Evolutionary conservation across 768 basidiomycete genomes (phyloP), one percentile per base, ranked within the genome.

Genomic region (Xanthoconium stramineum): DNA sequence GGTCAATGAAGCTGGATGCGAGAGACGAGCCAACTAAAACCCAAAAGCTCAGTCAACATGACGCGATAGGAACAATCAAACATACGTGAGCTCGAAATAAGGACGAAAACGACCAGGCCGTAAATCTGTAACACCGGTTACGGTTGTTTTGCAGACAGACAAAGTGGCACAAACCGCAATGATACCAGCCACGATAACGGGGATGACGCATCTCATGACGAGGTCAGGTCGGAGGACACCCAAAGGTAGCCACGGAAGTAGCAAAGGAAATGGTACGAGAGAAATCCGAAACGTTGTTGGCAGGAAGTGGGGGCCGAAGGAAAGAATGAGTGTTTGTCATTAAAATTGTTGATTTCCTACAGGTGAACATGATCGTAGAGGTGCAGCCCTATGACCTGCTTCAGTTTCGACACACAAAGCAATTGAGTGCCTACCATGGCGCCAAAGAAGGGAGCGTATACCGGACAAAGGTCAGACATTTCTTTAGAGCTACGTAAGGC

Each of bases 361-460:
- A 45, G 19, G 95, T 97, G 76, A 99, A 97, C 71, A 96, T 90
- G 72, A 98, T 98, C 60, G 96, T 94, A 69, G 88, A 86, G 54
- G 95, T 93, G 80, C 93, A 96, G 63, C 96, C 96, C 94, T 95
- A 69, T 36, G 59, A 24, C 24, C 14, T 19, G 17, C 8, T 50
- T 69, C 46, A 66, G 57, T 48, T 24, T 47, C n/a, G 46, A 12
- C 11, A 24, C n/a, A 45, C 28, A 47, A 33, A 19, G 32, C 5
- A 19, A 5, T 17, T n/a, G 2, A 13, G 19, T 13, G 74, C 88
- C 70, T 62, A 91, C 94, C 91, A 97, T 94, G 55, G 90, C 92
- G 66, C 93, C 93, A 67, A 99, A 99, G 81, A 98, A 98, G 63
- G 96, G 96, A 55, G 96, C 91, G 76, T 98, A 98, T 51, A 96